Evolutionary conservation across 164 flowering plant species (phyloP), one percentile per base, ranked within the genome.

Genomic region (Vitis vinifera): DNA sequence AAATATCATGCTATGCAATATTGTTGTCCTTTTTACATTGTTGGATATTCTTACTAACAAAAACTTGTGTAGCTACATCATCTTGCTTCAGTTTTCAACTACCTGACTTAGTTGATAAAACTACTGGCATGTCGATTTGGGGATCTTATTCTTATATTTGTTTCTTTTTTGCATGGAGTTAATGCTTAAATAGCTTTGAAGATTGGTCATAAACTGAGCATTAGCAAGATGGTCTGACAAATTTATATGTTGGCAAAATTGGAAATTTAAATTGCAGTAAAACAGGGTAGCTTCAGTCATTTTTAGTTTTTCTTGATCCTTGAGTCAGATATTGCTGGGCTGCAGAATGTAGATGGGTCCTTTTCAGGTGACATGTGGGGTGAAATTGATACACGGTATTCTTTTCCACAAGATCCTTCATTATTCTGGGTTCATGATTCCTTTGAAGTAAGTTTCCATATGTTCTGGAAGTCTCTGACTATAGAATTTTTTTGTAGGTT

Each of bases 291-390:
- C 29, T 73, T 2, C n/a, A 52, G 5, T 48, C 9, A 49, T 67
- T 50, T 63, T 75, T 66, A 66, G 82, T 72, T 76, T 71, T 51
- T 15, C 86, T 79, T 82, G 72, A 78, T 70, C 75, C 69, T 52
- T 47, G 69, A 70, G 58, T 71, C 68, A 89, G 98, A 92, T 84
- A 63, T 94, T 76, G 75, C 77, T 66, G 80, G 86, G 37, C 77
- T 94, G 72, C 97, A 91, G 75, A 91, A 89, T 85, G 97, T 87
- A 75, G 99, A 92, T 84, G 99, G 99, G 51, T 94, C 97, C 23
- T 91, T 94, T 79, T 82, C 92, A 12, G 97, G 99, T 65, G 99
- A 94, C 66, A 86, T 86, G 15, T 92, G 99, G 98, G 99, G 99
- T 75, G 99, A 94, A 83, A 76, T 92, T 47, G 95, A 94, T 78